Conservation (phyloP, 768 basidiomycete genomes). For the Nevesoporus exiguus region DNA sequence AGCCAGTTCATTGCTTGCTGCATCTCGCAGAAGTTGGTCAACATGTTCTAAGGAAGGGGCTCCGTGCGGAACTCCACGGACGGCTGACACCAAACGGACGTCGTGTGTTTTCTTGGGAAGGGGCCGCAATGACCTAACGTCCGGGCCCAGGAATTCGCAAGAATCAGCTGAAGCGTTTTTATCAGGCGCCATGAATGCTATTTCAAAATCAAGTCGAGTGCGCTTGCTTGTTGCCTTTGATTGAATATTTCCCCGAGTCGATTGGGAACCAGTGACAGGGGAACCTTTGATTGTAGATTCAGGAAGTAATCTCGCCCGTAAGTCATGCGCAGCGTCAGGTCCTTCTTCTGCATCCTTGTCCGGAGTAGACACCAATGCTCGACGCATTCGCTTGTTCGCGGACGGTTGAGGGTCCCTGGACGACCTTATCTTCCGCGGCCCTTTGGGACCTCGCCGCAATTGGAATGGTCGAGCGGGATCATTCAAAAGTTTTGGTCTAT, state of each 20-base stretch:
- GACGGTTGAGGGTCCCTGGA: not conserved
- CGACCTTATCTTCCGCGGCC: not conserved
- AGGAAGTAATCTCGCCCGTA: not conserved
- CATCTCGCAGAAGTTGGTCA: slow-evolving; percentile 20
- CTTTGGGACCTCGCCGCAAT: not conserved
- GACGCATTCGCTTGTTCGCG: slow-evolving; percentile 14
- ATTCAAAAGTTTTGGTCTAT: not conserved
- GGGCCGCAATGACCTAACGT: slow-evolving; percentile 18
- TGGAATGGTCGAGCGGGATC: not conserved
- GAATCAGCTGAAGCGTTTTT: not conserved
- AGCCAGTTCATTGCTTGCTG: slow-evolving; percentile 13
- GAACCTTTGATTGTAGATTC: not conserved
- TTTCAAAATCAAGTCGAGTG: slow-evolving; percentile 18
- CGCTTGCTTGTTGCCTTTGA: slow-evolving; percentile 16
- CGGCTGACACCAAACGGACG: not conserved
- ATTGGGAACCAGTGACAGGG: not conserved
- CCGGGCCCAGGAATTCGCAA: slow-evolving; percentile 15
- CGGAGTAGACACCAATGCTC: not conserved
- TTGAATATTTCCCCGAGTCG: not conserved
- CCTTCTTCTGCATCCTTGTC: not conserved
- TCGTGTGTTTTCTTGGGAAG: slow-evolving; percentile 18
- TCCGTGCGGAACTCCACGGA: not conserved
- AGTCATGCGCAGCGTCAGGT: not conserved
- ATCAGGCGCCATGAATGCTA: not conserved
- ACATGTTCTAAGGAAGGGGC: slow-evolving; percentile 10